These are phyloP conservation scores for Cubamyces sp. DNA, from an alignment of 768 basidiomycete species.

Conservation along the genomic window DNA sequence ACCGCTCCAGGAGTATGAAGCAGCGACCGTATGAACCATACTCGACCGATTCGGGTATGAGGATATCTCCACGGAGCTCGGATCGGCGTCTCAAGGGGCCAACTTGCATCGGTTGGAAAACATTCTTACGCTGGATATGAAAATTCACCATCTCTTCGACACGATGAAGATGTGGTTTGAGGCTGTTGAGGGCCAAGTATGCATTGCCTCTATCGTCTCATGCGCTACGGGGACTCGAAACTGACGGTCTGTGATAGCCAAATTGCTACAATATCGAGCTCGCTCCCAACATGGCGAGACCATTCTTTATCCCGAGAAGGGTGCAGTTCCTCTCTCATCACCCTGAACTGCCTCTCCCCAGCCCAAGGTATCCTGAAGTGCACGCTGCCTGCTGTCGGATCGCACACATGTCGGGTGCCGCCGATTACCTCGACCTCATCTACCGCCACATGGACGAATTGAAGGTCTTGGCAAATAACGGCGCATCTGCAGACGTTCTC, in stretches of 20 bases:
- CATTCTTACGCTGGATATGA: constrained; percentile 3
- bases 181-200: constrained; percentile 8
- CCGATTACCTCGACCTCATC: constrained; percentile 12
- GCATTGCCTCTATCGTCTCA: neutral
- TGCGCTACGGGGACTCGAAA: neutral
- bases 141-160: neutral
- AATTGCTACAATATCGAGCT: constrained; percentile 5
- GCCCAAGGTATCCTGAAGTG: constrained; percentile 10
- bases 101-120: constrained; percentile 9
- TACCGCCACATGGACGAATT: constrained; percentile 10
- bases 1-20: neutral
- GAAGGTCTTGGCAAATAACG: constrained; percentile 6
- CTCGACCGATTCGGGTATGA: constrained; percentile 4
- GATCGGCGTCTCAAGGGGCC: constrained; percentile 3
- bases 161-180: constrained; percentile 1
- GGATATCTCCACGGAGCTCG: constrained; percentile 8
- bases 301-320: constrained; percentile 1
- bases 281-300: constrained; percentile 1
- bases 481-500: constrained; percentile 11
- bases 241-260: constrained; percentile 1
- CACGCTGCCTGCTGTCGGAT: constrained; percentile 16
- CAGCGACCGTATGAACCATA: constrained; percentile 9
- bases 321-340: constrained; percentile 12
- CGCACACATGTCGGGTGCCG: constrained; percentile 14
- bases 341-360: constrained; percentile 12